A percentile compares a stretch with the other conserved stretches of the same genome.
Conservation (phyloP, 345 rosid species). For the Eucalyptus tenuipes region DNA sequence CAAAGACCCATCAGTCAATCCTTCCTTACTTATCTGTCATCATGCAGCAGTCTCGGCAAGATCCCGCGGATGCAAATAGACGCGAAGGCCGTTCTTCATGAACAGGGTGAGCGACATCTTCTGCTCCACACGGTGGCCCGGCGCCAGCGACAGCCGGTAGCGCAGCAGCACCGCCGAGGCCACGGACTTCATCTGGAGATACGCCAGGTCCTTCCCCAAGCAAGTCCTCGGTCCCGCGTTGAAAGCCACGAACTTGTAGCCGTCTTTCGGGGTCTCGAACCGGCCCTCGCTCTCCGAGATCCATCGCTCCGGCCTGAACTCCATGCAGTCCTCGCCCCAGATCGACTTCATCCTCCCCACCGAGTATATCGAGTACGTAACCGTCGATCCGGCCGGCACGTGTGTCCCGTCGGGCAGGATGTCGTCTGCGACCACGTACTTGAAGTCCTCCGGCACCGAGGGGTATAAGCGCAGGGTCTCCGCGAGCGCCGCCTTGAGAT, state of each 20-base stretch:
- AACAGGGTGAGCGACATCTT: conserved; percentile 91
- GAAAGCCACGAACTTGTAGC: conserved; percentile 77
- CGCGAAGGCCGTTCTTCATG: conserved; percentile 79
- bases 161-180: conserved; percentile 80
- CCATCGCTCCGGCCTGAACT: conserved; percentile 84
- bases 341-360: conserved; percentile 84
- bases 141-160: conserved; percentile 51
- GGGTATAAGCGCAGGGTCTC: conserved; percentile 91
- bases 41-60: neutral
- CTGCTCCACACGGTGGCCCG: conserved; percentile 81
- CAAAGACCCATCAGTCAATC: neutral
- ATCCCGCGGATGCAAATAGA: conserved; percentile 61
- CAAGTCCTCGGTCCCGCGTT: conserved; percentile 95
- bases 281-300: conserved; percentile 36
- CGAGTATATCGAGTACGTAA: conserved; percentile 78
- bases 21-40: neutral
- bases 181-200: conserved; percentile 80
- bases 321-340: conserved; percentile 86
- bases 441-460: conserved; percentile 82
- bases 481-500: conserved; percentile 79
- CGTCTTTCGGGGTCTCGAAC: conserved; percentile 67
- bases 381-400: conserved; percentile 78
- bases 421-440: conserved; percentile 63
- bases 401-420: conserved; percentile 65
- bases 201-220: conserved; percentile 88